Base-by-base conservation (phyloP, 768 basidiomycete species). In the Erythrobasidium yunnanense region DNA sequence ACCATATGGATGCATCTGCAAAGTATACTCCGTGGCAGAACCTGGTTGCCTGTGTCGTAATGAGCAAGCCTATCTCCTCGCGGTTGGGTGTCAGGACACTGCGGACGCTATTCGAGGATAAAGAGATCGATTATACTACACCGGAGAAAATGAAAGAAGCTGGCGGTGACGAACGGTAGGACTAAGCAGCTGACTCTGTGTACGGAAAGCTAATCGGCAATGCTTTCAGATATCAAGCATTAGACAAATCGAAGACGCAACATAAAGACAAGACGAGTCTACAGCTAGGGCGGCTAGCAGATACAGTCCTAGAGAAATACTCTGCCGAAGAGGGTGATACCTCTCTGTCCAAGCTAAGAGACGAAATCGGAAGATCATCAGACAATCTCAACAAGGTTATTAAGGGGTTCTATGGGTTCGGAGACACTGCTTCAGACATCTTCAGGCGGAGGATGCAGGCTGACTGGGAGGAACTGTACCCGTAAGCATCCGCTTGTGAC, bases 391-490 rank as follows among this genome's bases (percentile, higher is more conserved):
- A 25, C n/a, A 35, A 6, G 20, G 33, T 50, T 3, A 30, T 63
- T 18, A 63, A 63, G 60, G 46, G 52, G 2, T 47, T 63, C 22
- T 63, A 63, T 25, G 46, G 42, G 18, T 27, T 51, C 25, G 60
- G 60, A 17, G 60, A 63, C 2, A 63, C 60, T 2, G 47, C 60
- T 4, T 46, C 49, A 20, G 60, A 63, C 8, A 49, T 63, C 7
- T 63, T 63, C 30, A 29, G 38, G 60, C 60, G 60, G 2, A 46
- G 60, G 27, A 49, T 63, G 17, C 60, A 63, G 49, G 60, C 25
- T 34, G 60, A 63, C 32, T 63, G 60, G 60, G 49, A 63, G 32
- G 60, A 63, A 51, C 23, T 47, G 8, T 63, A 63, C 30, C 60
- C 60, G 60, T 63, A 32, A 46, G 58, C 46, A 18, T 46, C 45